These are phyloP conservation scores for Aspergillus coremiiformis DNA, from an alignment of 495 filamentous ascomycete species.

Conservation along the genomic window DNA sequence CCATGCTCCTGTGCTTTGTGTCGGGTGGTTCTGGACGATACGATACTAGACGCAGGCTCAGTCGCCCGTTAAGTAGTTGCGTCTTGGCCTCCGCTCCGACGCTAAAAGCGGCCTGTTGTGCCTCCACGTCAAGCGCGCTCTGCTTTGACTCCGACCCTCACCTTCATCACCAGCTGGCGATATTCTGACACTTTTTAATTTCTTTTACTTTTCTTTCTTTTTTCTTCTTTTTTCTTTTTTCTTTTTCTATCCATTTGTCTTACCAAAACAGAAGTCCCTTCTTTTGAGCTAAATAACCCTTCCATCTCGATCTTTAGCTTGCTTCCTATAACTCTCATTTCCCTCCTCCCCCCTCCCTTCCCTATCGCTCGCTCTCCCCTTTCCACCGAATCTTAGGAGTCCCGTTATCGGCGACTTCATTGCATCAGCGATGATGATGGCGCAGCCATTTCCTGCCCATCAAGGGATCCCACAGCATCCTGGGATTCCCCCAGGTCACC, in stretches of 20 bases:
- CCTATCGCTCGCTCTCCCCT: neutral
- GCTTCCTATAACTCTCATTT: neutral
- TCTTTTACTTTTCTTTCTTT: slow-evolving; percentile 1
- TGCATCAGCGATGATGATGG: slow-evolving; percentile 64
- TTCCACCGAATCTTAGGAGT: slow-evolving; percentile 12
- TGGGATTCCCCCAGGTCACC: slow-evolving; percentile 69
- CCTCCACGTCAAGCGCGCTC: slow-evolving; percentile 32
- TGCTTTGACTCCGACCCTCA: slow-evolving; percentile 20
- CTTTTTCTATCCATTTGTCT: no score
- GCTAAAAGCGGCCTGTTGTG: slow-evolving; percentile 38
- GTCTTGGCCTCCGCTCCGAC: slow-evolving; percentile 38
- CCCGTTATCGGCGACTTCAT: slow-evolving; percentile 32
- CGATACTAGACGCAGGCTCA: slow-evolving; percentile 20
- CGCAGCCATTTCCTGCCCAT: slow-evolving; percentile 63
- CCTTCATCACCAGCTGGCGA: slow-evolving; percentile 4
- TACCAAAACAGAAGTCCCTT: no score
- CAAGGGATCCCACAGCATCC: slow-evolving; percentile 66
- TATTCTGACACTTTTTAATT: slow-evolving; percentile 4
- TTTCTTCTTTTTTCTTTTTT: neutral
- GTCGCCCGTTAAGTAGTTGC: slow-evolving; percentile 25
- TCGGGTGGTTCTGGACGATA: slow-evolving; percentile 24
- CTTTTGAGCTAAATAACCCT: neutral
- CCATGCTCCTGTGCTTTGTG: slow-evolving; percentile 30
- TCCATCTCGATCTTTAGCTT: neutral
- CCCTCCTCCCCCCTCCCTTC: slow-evolving; percentile 4